A percentile compares a stretch with the other conserved stretches of the same genome.
Evolutionary conservation across 129 eudicot species (phyloP).

Genomic region (Daucus carota): DNA sequence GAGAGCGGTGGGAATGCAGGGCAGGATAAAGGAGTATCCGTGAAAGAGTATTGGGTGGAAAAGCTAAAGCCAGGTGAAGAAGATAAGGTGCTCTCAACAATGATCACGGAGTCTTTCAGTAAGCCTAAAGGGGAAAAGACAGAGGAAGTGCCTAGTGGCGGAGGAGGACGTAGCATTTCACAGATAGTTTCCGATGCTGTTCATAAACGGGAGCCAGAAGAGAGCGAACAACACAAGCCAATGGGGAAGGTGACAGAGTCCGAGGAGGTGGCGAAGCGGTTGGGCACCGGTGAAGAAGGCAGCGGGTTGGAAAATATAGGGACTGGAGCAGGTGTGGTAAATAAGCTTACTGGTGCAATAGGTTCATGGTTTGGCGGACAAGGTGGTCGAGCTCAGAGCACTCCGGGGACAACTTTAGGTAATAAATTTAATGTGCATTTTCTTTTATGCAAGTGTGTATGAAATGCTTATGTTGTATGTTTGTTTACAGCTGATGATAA

Average conservation of each 20-base stretch:
- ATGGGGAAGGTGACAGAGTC: conserved; percentile 65
- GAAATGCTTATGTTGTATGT: background rate
- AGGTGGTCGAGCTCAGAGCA: conserved; percentile 32
- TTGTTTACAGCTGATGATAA: background rate
- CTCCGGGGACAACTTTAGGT: conserved; percentile 31
- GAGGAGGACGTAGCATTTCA: conserved; percentile 4
- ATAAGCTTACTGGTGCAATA: conserved; percentile 39
- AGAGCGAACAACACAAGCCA: conserved; percentile 10
- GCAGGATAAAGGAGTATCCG: conserved; percentile 46
- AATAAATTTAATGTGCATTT: background rate
- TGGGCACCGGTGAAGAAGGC: conserved; percentile 32
- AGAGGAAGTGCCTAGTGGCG: background rate
- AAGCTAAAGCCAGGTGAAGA: conserved; percentile 69
- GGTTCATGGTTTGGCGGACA: conserved; percentile 49
- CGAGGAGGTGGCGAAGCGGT: conserved; percentile 37
- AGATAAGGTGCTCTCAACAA: conserved; percentile 60
- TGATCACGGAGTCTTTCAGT: conserved; percentile 30
- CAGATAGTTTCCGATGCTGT: conserved; percentile 21
- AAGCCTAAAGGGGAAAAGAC: background rate
- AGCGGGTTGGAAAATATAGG: conserved; percentile 15
- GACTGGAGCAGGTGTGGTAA: conserved; percentile 34
- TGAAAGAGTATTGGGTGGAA: conserved; percentile 48
- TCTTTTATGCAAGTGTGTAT: too few species aligned
- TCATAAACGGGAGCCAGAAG: conserved; percentile 21
- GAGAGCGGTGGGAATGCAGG: background rate